Evolutionary conservation across 345 rosid genomes (phyloP).

Genomic region (Brassica juncea): DNA sequence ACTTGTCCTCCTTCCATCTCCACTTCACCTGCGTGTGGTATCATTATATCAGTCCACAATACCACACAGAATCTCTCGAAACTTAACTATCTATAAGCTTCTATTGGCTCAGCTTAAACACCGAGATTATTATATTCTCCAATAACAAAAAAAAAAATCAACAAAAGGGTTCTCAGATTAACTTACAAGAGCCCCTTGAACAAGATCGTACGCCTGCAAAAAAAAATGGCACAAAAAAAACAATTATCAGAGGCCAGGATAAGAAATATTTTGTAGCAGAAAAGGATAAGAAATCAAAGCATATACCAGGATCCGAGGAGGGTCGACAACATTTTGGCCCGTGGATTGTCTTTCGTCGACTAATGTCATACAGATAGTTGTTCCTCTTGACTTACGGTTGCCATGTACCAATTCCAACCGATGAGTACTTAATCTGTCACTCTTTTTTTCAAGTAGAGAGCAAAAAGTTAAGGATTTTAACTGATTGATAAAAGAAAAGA

Average conservation of each 20-base stretch:
- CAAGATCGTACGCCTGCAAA: conserved; percentile 85
- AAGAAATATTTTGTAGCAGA: not conserved
- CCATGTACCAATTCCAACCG: conserved; percentile 38
- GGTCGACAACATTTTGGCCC: conserved; percentile 45
- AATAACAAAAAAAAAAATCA: no score
- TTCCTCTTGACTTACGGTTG: conserved; percentile 27
- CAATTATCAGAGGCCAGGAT: no score
- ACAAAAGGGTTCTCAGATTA: no score
- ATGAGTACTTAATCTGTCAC: conserved; percentile 38
- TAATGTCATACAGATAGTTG: conserved; percentile 55
- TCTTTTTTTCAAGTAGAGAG: conserved; percentile 34
- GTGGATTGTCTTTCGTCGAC: conserved; percentile 66
- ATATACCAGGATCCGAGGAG: conserved; percentile 61
- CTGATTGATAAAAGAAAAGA: not conserved
- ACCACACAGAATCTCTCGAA: no score
- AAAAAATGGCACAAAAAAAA: not conserved
- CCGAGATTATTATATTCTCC: no score
- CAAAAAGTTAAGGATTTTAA: not conserved
- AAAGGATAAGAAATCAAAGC: not conserved
- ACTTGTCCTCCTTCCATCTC: conserved; percentile 65
- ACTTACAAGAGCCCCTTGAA: conserved; percentile 70
- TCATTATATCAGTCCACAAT: no score
- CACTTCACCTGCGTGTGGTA: conserved; percentile 47
- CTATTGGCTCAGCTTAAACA: no score
- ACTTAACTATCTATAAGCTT: no score